Evolutionary conservation across 495 filamentous ascomycete species (phyloP).

Genomic region (Beverwykella pulmonaria): DNA sequence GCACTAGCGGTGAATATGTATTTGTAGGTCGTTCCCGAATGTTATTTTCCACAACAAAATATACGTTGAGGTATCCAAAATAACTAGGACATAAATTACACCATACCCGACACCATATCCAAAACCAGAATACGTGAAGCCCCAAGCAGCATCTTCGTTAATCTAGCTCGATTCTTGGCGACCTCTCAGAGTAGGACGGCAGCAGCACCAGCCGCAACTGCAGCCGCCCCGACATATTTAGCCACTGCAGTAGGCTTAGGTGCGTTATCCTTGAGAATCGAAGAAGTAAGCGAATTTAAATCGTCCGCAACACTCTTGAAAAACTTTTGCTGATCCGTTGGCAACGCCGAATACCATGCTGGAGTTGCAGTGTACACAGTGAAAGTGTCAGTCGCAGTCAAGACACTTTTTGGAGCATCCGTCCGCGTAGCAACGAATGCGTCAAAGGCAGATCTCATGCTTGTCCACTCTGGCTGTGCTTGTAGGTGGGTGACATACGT

Average conservation of each 20-base stretch:
- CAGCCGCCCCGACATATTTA: conserved; percentile 1
- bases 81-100: too few species aligned
- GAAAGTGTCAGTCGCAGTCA: neutral
- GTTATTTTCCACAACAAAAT: too few species aligned
- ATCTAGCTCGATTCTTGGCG: too few species aligned
- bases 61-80: too few species aligned
- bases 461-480: neutral
- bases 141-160: too few species aligned
- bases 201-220: conserved; percentile 1
- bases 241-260: neutral
- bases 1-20: too few species aligned
- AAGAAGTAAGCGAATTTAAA: neutral
- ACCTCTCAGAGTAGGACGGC: neutral
- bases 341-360: conserved; percentile 11
- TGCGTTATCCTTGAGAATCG: neutral
- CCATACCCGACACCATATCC: too few species aligned
- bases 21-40: too few species aligned
- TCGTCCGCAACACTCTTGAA: neutral
- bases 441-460: neutral
- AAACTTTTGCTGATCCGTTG: conserved; percentile 6
- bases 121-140: too few species aligned
- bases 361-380: conserved; percentile 5
- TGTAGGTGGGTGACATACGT: neutral
- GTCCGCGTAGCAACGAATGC: conserved; percentile 15
- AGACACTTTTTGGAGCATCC: conserved; percentile 1